phyloP scores from a whole-genome alignment of 805 yeast genomes.

The Pichia ethanolica region DNA sequence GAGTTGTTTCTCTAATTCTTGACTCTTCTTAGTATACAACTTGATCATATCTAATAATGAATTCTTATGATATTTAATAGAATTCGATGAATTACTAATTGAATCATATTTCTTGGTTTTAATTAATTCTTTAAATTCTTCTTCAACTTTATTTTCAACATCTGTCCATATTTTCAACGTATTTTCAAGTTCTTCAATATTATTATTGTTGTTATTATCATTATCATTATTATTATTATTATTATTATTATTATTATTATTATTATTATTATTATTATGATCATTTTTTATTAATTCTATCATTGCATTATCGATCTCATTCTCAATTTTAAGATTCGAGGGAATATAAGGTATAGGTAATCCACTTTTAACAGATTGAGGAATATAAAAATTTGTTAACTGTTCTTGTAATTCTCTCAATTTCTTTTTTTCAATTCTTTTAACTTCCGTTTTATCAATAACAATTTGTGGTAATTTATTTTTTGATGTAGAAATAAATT shows the following conservation, averaged over 20 bases:
- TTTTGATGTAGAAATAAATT: neutral
- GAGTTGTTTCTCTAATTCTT: neutral
- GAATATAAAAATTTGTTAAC: neutral
- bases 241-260: too few species aligned
- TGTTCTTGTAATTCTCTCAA: neutral
- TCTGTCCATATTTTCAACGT: neutral
- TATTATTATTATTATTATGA: too few species aligned
- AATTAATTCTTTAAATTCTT: neutral
- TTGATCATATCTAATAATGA: neutral
- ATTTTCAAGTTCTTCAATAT: neutral
- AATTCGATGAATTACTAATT: neutral
- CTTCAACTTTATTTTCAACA: neutral
- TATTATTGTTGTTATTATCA: too few species aligned
- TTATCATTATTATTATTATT: too few species aligned
- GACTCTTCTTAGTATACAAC: neutral
- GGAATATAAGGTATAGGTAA: conserved; percentile 6
- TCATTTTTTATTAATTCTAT: neutral
- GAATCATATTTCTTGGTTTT: neutral
- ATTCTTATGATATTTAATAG: neutral
- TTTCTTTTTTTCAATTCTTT: neutral
- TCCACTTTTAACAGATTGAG: conserved; percentile 1
- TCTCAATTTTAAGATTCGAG: too few species aligned
- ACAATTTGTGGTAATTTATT: neutral
- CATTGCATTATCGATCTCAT: neutral
- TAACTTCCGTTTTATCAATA: conserved; percentile 7